Base-by-base conservation (phyloP, 176 grass and related monocot species). In the Canna indica region DNA sequence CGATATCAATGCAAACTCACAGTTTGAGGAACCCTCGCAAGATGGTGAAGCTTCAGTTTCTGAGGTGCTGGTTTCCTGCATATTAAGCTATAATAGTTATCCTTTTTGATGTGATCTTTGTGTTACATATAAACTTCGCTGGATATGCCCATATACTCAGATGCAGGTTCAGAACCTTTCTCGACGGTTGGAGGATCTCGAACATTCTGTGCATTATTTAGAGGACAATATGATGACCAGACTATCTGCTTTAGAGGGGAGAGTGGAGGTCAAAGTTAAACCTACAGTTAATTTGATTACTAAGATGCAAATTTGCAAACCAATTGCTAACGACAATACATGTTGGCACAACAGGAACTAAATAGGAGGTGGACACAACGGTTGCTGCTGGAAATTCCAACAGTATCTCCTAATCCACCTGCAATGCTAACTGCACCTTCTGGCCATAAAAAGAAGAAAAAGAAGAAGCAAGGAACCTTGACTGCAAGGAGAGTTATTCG, bases 151-250 rank as follows among this genome's bases (percentile, higher is more conserved):
- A 31, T 48, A 16, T 25, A 17, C 26, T 25, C 17, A 10, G 0
- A 7, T 70, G 27, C 68, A 70, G 68, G 41, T 70, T 45, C 12
- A 18, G 7, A 70, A 47, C 42, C 68, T 70, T 48, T 70, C 68
- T 48, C 39, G 44, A 32, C 38, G 41, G 13, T 31, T 70, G 25
- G 68, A 47, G 27, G 68, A 12, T 20, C 39, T 70, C 15, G 68
- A 70, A 31, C 42, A 47, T 2, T 47, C 27, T 17, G 45, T 70
- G 15, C 68, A 26, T 17, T 70, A 70, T 70, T 32, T 70, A 48
- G 71, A 57, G 54, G 36, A 59, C 3, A 73, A 36, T 60, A 59
- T 58, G 50, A 59, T 38, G 35, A 59, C 54, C 20, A 15, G 32
- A 6, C 35, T 58, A 16, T 32, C 32, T 41, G 22, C 24, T 5